phyloP scores from a whole-genome alignment of 23 red algal species.

The Chondrus crispus region DNA sequence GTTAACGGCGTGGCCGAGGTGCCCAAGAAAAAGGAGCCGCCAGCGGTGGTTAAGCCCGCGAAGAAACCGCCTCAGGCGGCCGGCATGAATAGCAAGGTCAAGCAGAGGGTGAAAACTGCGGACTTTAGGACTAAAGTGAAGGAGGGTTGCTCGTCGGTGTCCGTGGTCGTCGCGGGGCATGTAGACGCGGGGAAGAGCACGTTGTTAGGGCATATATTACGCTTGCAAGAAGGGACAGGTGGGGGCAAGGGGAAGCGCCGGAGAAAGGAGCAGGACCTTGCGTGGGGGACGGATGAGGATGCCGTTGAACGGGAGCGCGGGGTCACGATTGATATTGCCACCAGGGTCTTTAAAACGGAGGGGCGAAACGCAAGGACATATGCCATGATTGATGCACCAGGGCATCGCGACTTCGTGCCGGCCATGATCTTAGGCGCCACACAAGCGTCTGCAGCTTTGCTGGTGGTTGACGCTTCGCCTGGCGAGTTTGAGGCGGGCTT shows the following conservation, averaged over 20 bases:
- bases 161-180: constrained; percentile 77
- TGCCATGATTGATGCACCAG: constrained; percentile 94
- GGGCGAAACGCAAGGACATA: constrained; percentile 58
- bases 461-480: constrained; percentile 83
- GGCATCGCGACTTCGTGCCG: constrained; percentile 95
- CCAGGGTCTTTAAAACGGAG: constrained; percentile 66
- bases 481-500: constrained; percentile 98
- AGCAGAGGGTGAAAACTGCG: neutral
- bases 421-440: constrained; percentile 94
- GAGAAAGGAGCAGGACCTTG: constrained; percentile 25
- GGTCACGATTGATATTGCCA: constrained; percentile 96
- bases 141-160: constrained; percentile 25
- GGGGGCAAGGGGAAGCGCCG: neutral
- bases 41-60: no score
- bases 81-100: neutral
- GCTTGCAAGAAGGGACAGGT: neutral
- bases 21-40: no score
- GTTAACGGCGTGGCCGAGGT: no score
- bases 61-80: neutral
- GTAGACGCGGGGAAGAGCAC: constrained; percentile 88
- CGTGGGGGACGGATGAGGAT: constrained; percentile 92
- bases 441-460: constrained; percentile 83
- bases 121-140: neutral
- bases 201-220: constrained; percentile 45
- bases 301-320: constrained; percentile 91